Evolutionary conservation across 306 rosid species (phyloP).

Genomic region (Cajanus cajan): DNA sequence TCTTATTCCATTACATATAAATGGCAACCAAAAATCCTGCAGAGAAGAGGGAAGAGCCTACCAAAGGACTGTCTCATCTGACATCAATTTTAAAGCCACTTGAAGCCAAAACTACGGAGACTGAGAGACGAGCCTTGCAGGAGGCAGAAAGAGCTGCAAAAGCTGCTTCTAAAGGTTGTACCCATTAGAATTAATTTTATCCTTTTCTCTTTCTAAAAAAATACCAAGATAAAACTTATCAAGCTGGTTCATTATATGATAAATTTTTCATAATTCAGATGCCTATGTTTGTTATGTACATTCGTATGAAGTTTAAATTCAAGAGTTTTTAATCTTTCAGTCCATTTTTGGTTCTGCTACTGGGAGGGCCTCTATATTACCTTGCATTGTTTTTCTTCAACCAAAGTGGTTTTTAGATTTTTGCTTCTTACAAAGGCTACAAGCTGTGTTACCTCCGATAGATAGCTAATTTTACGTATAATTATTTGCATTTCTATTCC

Average conservation of each 20-base stretch:
- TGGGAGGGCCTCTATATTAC: not conserved
- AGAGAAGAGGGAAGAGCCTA: conserved; percentile 53
- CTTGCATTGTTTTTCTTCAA: not conserved
- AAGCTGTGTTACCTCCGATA: not conserved
- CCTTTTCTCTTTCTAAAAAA: not conserved
- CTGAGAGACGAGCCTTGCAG: no score
- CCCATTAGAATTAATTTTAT: not conserved
- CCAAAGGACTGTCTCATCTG: conserved; percentile 30
- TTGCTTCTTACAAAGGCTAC: not conserved
- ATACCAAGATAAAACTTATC: not conserved
- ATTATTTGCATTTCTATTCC: conserved; percentile 2
- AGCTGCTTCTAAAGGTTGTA: conserved; percentile 68
- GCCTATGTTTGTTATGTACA: not conserved
- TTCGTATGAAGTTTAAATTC: not conserved
- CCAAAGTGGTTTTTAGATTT: not conserved
- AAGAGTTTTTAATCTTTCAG: not conserved
- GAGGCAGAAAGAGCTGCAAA: conserved; percentile 90
- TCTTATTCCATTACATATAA: not conserved
- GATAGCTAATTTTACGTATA: conserved; percentile 4
- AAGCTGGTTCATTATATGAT: not conserved
- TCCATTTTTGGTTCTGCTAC: not conserved
- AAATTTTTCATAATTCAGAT: not conserved
- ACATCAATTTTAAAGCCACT: conserved; percentile 41
- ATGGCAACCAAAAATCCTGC: conserved; percentile 32
- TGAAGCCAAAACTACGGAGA: conserved; percentile 67